Conservation (phyloP, 2,329 filamentous ascomycete species). For the Sarocladiaceae sp. region DNA sequence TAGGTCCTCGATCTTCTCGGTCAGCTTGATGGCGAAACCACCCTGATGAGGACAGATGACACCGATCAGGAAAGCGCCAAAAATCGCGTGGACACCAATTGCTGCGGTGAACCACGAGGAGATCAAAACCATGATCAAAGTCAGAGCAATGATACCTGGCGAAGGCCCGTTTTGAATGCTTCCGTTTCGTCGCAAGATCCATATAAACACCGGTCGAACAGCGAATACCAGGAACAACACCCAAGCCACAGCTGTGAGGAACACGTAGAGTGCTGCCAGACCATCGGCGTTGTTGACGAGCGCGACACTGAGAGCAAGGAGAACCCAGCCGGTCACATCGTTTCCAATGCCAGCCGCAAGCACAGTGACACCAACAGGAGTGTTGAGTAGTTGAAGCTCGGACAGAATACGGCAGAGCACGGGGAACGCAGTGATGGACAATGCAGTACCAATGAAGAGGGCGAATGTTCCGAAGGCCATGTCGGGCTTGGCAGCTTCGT, state of each 20-base stretch:
- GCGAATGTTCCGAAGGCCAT: conserved; percentile 54
- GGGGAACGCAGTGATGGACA: conserved; percentile 87
- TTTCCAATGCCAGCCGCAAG: conserved; percentile 90
- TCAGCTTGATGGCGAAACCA: conserved; percentile 85
- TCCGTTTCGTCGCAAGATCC: conserved; percentile 67
- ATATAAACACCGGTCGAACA: conserved; percentile 71
- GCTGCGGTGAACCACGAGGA: conserved; percentile 84
- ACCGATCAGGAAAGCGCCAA: conserved; percentile 86
- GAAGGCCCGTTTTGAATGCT: conserved; percentile 84
- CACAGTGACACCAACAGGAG: conserved; percentile 81
- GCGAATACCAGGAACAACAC: conserved; percentile 69
- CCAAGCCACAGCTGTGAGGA: conserved; percentile 73
- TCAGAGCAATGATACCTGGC: conserved; percentile 78
- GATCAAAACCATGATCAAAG: conserved; percentile 70
- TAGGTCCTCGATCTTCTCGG: conserved; percentile 91
- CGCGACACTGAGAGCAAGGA: conserved; percentile 88
- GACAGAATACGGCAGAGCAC: conserved; percentile 92
- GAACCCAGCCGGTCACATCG: conserved; percentile 72
- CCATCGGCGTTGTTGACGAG: conserved; percentile 85
- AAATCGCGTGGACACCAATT: conserved; percentile 91
- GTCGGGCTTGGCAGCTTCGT: conserved; percentile 26
- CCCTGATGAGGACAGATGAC: conserved; percentile 87
- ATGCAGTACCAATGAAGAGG: conserved; percentile 83
- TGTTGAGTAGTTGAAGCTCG: conserved; percentile 79
- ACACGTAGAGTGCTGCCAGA: conserved; percentile 77